Evolutionary conservation across 1,284 basidiomycete species (phyloP).

Genomic region (Agroathelia rolfsii): DNA sequence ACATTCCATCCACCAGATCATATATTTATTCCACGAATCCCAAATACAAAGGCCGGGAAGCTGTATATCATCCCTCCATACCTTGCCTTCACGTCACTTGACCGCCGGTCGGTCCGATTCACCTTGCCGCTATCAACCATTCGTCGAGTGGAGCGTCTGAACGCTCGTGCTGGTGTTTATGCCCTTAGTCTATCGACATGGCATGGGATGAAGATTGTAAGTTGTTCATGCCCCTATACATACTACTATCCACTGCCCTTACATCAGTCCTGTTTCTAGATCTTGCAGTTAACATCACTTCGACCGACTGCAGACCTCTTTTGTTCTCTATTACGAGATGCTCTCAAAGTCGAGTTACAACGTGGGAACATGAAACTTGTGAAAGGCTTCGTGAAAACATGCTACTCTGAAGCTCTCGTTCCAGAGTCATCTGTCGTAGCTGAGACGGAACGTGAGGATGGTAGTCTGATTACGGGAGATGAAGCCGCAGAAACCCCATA

Average conservation of each 20-base stretch:
- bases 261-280: constrained; percentile 33
- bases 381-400: constrained; percentile 84
- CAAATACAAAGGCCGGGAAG: constrained; percentile 67
- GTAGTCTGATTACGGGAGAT: constrained; percentile 46
- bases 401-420: constrained; percentile 92
- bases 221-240: constrained; percentile 28
- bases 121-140: constrained; percentile 90
- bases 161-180: constrained; percentile 88
- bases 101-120: constrained; percentile 87
- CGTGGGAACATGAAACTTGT: constrained; percentile 89
- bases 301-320: constrained; percentile 93
- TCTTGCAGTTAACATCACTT: constrained; percentile 93
- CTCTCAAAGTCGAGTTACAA: constrained; percentile 82
- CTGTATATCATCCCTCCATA: constrained; percentile 86
- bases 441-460: constrained; percentile 59
- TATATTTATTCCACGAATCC: not conserved
- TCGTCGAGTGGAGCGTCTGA: constrained; percentile 88
- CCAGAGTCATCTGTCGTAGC: constrained; percentile 39
- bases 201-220: constrained; percentile 91
- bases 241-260: constrained; percentile 58
- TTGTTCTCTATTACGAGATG: constrained; percentile 82
- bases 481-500: constrained; percentile 53
- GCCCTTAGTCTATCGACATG: constrained; percentile 90
- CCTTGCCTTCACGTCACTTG: constrained; percentile 85
- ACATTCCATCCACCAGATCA: not conserved